Base-by-base conservation (phyloP, 495 filamentous ascomycete genomes). In the Xylaria cubensis region DNA sequence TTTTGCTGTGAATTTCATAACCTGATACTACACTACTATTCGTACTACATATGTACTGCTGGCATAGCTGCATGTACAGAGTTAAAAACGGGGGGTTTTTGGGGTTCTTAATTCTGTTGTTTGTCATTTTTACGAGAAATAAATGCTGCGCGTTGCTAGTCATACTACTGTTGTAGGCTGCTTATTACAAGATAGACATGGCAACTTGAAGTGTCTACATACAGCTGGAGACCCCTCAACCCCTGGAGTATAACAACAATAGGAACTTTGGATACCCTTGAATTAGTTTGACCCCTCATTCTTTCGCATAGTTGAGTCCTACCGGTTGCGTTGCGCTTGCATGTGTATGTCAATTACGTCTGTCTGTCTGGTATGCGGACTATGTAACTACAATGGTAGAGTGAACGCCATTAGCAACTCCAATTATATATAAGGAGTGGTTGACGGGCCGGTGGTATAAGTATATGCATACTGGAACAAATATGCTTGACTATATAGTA, bases 111-210 rank as follows among this genome's bases (percentile, higher is more conserved):
- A 21, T 32, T 26, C 4, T 66, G 44, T 34, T 24, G 21, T 69
- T 69, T 48, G 67, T 69, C 53, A 62, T 61, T 62, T 50, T 69
- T 59, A 69, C 67, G 55, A 46, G 67, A 69, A 36, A 56, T 39
- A 29, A 69, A 69, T 48, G 48, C 32, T 29, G n/a, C 46, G 15
- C 17, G 56, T 56, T 56, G 29, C 34, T 50, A 67, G 8, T 32
- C 34, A 7, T 34, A 69, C 44, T 8, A 39, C 36, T 39, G 0
- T 2, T 29, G 26, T 29, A 29, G 26, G 26, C 2, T 29, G 26
- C 26, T 29, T 29, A 29, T 29, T 29, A 29, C 26, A 29, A 29
- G 26, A 29, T 29, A 29, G 26, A 29, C 26, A 29, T 29, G 26
- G 26, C 26, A 29, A 29, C 44, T 55, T 32, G 42, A 63, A 63